phyloP scores from a whole-genome alignment of 257 asterid species.

The Anisodus tanguticus region DNA sequence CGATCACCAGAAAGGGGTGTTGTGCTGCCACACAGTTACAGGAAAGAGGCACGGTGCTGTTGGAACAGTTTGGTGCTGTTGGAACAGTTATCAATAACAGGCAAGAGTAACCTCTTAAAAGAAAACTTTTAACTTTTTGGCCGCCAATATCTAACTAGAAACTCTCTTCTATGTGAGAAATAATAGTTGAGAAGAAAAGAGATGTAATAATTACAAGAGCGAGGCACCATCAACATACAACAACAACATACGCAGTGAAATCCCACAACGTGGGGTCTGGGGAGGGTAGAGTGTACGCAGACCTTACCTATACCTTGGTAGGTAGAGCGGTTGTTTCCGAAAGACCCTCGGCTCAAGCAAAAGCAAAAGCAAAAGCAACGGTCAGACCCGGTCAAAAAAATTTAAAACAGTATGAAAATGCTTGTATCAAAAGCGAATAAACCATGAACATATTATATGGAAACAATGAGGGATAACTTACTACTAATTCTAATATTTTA shows the following conservation, averaged over 20 bases:
- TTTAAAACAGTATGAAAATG: too few relatives aligned
- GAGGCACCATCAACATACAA: neutral
- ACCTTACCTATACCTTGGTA: too few relatives aligned
- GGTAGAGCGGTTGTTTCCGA: too few relatives aligned
- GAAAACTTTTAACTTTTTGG: neutral
- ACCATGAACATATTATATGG: neutral
- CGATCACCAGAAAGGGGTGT: neutral
- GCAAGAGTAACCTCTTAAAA: neutral
- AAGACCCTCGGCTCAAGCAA: too few relatives aligned
- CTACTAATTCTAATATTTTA: neutral
- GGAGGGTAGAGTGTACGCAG: too few relatives aligned
- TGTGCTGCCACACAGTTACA: neutral
- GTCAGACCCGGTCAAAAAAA: too few relatives aligned
- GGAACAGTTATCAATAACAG: neutral
- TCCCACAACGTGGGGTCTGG: too few relatives aligned
- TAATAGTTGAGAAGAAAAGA: slow-evolving; percentile 8
- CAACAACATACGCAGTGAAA: too few relatives aligned
- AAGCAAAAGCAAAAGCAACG: too few relatives aligned
- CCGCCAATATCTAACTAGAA: neutral
- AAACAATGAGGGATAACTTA: neutral
- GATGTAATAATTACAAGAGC: neutral
- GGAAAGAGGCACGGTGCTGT: neutral
- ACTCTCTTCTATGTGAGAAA: neutral
- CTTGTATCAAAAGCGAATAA: too few relatives aligned
- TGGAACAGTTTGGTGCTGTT: neutral